These are phyloP conservation scores for Phaeophleospora eucalypticola DNA, from an alignment of 2,329 filamentous ascomycete species.

Conservation along the genomic window DNA sequence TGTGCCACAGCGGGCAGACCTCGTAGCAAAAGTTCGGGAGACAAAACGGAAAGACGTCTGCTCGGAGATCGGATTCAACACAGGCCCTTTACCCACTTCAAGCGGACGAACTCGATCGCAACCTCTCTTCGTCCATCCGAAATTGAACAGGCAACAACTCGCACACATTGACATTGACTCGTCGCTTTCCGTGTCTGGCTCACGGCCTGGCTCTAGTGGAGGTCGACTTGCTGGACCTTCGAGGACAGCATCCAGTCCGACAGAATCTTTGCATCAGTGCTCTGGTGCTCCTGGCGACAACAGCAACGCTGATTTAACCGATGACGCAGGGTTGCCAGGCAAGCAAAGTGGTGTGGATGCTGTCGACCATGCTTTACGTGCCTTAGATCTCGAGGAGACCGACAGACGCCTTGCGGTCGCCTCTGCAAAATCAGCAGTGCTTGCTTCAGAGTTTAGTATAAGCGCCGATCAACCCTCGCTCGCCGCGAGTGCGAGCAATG, in stretches of 20 bases:
- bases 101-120: not conserved
- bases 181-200: not conserved
- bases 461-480: not conserved
- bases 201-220: not conserved
- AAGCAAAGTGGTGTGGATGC: too few relatives aligned
- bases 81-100: not conserved
- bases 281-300: too few relatives aligned
- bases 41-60: not conserved
- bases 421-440: too few relatives aligned
- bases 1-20: slow-evolving; percentile 11
- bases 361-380: too few relatives aligned
- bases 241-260: too few relatives aligned
- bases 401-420: too few relatives aligned
- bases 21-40: slow-evolving; percentile 4
- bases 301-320: too few relatives aligned
- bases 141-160: not conserved
- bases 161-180: not conserved
- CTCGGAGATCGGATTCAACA: slow-evolving; percentile 12
- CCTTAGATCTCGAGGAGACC: too few relatives aligned
- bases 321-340: too few relatives aligned
- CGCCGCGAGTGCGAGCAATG: not conserved
- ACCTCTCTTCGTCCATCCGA: slow-evolving; percentile 1
- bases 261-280: too few relatives aligned
- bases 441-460: not conserved
- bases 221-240: not conserved